Conservation (phyloP, 805 yeast genomes). For the Saturnispora bothae region DNA sequence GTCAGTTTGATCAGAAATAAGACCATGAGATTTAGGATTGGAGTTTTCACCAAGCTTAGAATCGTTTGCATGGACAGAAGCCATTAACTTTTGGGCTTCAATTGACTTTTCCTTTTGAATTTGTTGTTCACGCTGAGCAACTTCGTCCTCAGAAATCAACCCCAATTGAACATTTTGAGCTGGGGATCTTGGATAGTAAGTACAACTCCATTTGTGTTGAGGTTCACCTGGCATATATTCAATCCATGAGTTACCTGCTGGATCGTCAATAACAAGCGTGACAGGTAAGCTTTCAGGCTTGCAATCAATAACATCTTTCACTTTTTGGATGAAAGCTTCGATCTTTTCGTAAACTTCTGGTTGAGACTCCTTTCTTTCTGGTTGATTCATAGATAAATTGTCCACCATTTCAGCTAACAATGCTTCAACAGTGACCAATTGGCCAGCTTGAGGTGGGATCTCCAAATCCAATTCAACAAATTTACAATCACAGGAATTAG, state of each 20-base stretch:
- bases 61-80: slow-evolving; percentile 18
- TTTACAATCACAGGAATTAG: slow-evolving; percentile 72
- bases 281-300: slow-evolving; percentile 62
- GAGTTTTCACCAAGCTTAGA: slow-evolving; percentile 19
- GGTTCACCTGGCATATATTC: slow-evolving; percentile 82
- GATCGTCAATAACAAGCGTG: slow-evolving; percentile 77
- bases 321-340: slow-evolving; percentile 52
- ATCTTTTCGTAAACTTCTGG: slow-evolving; percentile 73
- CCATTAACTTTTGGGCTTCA: slow-evolving; percentile 12
- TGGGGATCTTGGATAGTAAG: slow-evolving; percentile 72
- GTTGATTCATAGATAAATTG: slow-evolving; percentile 75
- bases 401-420: slow-evolving; percentile 71
- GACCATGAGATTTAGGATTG: slow-evolving; percentile 42
- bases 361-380: slow-evolving; percentile 59
- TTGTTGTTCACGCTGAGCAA: slow-evolving; percentile 39
- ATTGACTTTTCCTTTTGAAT: slow-evolving; percentile 10
- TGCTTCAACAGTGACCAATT: slow-evolving; percentile 88
- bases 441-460: slow-evolving; percentile 93
- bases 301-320: slow-evolving; percentile 52
- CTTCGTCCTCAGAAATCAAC: slow-evolving; percentile 58
- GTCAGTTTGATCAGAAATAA: slow-evolving; percentile 60
- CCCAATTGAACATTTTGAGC: slow-evolving; percentile 85
- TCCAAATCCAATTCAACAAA: slow-evolving; percentile 83
- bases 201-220: slow-evolving; percentile 80
- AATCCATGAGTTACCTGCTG: slow-evolving; percentile 96